Percentiles rank a stretch among this genome's conserved stretches.
phyloP scores from a whole-genome alignment of 805 yeast species.

The Tetrapisispora arboricola region DNA sequence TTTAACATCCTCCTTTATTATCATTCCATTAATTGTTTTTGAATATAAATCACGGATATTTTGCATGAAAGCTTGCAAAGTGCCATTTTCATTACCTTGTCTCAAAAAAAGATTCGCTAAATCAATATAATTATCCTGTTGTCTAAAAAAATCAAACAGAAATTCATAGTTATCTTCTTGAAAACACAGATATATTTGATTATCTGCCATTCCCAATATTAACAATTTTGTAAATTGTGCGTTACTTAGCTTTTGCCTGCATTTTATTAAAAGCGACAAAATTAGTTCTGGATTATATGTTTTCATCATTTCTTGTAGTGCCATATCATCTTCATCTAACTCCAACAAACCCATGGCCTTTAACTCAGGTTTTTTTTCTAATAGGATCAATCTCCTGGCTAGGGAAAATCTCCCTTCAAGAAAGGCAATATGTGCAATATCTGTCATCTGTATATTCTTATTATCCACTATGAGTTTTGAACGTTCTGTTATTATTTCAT shows the following conservation, averaged over 20 bases:
- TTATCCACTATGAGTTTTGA: conserved; percentile 5
- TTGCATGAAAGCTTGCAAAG: conserved; percentile 26
- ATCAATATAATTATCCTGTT: conserved; percentile 48
- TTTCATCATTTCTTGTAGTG: conserved; percentile 56
- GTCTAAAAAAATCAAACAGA: conserved; percentile 48
- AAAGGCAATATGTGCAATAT: conserved; percentile 20
- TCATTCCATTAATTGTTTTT: conserved; percentile 7
- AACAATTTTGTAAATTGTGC: conserved; percentile 64
- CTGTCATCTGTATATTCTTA: conserved; percentile 33
- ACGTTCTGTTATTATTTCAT: conserved; percentile 33
- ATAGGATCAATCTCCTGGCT: conserved; percentile 54
- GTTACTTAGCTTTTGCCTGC: conserved; percentile 42
- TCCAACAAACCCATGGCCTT: conserved; percentile 56
- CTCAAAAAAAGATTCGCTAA: conserved; percentile 34
- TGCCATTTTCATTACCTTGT: conserved; percentile 27
- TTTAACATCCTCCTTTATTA: conserved; percentile 10
- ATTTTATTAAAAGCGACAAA: conserved; percentile 33
- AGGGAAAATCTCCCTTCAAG: conserved; percentile 65
- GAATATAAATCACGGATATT: conserved; percentile 26
- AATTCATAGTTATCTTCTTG: conserved; percentile 30
- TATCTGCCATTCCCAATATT: conserved; percentile 31
- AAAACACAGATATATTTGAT: conserved; percentile 27
- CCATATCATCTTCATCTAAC: conserved; percentile 63
- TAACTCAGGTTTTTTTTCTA: conserved; percentile 49
- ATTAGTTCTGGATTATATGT: conserved; percentile 53